Percentiles rank a stretch among this genome's conserved stretches.
Evolutionary conservation across 2,329 filamentous ascomycete genomes (phyloP).

Genomic region (Cryphonectria nitschkei): DNA sequence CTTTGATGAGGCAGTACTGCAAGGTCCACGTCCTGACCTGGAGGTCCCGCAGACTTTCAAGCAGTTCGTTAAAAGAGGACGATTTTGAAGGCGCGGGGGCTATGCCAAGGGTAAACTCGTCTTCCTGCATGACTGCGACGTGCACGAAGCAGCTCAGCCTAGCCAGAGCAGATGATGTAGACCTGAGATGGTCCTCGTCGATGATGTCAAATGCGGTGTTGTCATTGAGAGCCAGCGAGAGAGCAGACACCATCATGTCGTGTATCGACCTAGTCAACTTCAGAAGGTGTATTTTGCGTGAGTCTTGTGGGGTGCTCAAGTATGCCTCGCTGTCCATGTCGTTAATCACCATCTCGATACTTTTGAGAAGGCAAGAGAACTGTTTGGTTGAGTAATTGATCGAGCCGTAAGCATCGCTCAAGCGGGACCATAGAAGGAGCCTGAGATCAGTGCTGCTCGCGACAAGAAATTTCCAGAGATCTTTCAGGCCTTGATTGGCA

Average conservation of each 20-base stretch:
- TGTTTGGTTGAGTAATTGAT: slow-evolving; percentile 89
- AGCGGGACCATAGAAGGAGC: slow-evolving; percentile 84
- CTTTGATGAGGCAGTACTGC: slow-evolving; percentile 78
- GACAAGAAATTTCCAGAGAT: slow-evolving; percentile 84
- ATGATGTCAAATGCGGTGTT: slow-evolving; percentile 78
- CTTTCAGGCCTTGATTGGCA: slow-evolving; percentile 63
- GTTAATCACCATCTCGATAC: slow-evolving; percentile 79
- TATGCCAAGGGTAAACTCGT: slow-evolving; percentile 80
- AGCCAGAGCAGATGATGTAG: slow-evolving; percentile 72
- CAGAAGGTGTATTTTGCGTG: slow-evolving; percentile 72
- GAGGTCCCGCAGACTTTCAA: slow-evolving; percentile 80
- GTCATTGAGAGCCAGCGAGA: slow-evolving; percentile 72
- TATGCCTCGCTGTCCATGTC: slow-evolving; percentile 67
- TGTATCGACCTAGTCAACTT: slow-evolving; percentile 80
- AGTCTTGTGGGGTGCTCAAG: slow-evolving; percentile 59
- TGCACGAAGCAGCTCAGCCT: slow-evolving; percentile 77
- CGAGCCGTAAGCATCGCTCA: slow-evolving; percentile 85
- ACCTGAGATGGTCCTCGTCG: slow-evolving; percentile 75
- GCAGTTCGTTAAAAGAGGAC: slow-evolving; percentile 59
- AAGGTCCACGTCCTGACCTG: slow-evolving; percentile 87
- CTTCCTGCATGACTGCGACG: slow-evolving; percentile 79
- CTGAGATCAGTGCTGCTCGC: slow-evolving; percentile 81
- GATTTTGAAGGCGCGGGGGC: slow-evolving; percentile 61
- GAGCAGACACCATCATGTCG: slow-evolving; percentile 71
- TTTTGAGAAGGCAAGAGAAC: slow-evolving; percentile 82